Percentiles rank a stretch among this genome's conserved stretches.
Conservation (phyloP, 331 rosid genomes). For the Dryas integrifolia region DNA sequence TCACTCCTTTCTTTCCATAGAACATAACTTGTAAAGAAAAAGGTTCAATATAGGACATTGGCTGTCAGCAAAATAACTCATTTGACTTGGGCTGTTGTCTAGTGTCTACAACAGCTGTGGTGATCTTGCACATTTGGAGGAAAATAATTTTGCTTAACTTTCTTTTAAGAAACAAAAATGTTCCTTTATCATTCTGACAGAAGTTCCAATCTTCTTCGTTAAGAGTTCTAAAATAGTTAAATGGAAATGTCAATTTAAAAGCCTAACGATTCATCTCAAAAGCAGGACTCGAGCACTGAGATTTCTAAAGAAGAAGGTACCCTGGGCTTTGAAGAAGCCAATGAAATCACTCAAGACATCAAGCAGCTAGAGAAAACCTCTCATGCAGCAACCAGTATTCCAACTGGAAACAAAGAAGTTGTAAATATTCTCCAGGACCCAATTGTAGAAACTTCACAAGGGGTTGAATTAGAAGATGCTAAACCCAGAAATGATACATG, state of each 20-base stretch:
- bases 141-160: too few species aligned
- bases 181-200: too few species aligned
- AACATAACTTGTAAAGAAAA: neutral
- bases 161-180: too few species aligned
- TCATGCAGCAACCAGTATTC: constrained; percentile 15
- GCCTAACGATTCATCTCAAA: constrained; percentile 6
- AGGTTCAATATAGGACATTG: neutral
- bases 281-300: constrained; percentile 30
- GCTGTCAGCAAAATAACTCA: too few species aligned
- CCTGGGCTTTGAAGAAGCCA: constrained; percentile 4
- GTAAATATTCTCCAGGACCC: constrained; percentile 8
- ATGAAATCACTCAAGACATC: constrained; percentile 18
- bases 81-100: too few species aligned
- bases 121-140: too few species aligned
- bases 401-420: constrained; percentile 16
- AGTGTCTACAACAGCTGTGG: too few species aligned
- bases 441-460: constrained; percentile 18
- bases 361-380: constrained; percentile 25
- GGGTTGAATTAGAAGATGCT: constrained; percentile 5
- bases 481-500: constrained; percentile 18
- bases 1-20: neutral
- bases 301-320: constrained; percentile 1
- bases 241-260: neutral
- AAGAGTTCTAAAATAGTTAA: neutral
- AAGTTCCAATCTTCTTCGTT: too few species aligned